Evolutionary conservation across 2,329 filamentous ascomycete species (phyloP).

Genomic region (Metarhizium rileyi): DNA sequence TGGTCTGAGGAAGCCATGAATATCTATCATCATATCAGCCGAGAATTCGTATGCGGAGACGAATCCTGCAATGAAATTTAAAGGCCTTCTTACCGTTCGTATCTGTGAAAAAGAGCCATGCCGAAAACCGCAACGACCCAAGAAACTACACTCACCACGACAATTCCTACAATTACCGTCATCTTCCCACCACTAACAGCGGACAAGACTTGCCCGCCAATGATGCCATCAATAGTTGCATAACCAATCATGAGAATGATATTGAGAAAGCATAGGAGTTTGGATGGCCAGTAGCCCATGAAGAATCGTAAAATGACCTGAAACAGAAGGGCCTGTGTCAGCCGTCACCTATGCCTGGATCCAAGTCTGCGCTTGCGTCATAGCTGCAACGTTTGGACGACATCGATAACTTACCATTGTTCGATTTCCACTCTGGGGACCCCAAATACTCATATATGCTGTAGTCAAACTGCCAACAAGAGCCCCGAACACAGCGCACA

Average conservation of each 20-base stretch:
- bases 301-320: constrained; percentile 61
- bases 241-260: constrained; percentile 64
- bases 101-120: constrained; percentile 51
- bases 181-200: constrained; percentile 57
- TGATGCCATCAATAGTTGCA: constrained; percentile 69
- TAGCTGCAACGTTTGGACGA: neutral
- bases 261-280: constrained; percentile 20
- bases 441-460: constrained; percentile 69
- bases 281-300: constrained; percentile 54
- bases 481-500: constrained; percentile 68
- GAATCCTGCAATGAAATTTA: neutral
- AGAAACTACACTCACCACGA: constrained; percentile 66
- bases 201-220: constrained; percentile 67
- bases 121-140: constrained; percentile 59
- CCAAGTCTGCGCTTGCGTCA: neutral
- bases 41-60: neutral
- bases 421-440: constrained; percentile 62
- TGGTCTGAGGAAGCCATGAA: constrained; percentile 56
- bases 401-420: constrained; percentile 48
- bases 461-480: constrained; percentile 62
- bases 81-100: constrained; percentile 42
- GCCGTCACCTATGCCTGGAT: neutral
- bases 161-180: constrained; percentile 63
- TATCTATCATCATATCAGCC: constrained; percentile 12
- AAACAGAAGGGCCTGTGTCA: neutral